Conservation (phyloP, 2,329 filamentous ascomycete species). For the Ophiostoma montium region DNA sequence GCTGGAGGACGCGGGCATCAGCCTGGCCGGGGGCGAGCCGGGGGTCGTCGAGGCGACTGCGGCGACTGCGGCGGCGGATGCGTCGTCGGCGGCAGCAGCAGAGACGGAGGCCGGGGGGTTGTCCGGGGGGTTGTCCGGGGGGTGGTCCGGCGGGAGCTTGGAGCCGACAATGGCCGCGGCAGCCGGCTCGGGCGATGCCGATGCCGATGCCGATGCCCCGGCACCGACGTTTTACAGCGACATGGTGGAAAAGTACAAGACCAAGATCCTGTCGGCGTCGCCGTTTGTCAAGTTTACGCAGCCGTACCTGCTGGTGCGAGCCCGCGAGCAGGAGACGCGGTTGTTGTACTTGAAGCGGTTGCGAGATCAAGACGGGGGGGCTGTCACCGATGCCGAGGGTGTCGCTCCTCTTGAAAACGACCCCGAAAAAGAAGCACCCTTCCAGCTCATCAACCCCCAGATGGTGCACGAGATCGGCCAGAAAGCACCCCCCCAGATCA, state of each 20-base stretch:
- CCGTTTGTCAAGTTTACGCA: conserved; percentile 93
- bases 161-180: too few relatives aligned
- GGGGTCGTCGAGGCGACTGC: too few relatives aligned
- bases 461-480: conserved; percentile 83
- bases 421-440: conserved; percentile 51
- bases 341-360: conserved; percentile 71
- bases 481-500: conserved; percentile 70
- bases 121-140: too few relatives aligned
- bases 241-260: conserved; percentile 85
- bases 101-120: too few relatives aligned
- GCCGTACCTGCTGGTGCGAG: conserved; percentile 83
- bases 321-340: conserved; percentile 77
- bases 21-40: too few relatives aligned
- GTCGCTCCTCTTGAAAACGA: too few relatives aligned
- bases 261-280: conserved; percentile 84
- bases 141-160: too few relatives aligned
- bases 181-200: too few relatives aligned
- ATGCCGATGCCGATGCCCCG: conserved; percentile 57
- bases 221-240: conserved; percentile 91
- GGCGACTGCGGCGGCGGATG: too few relatives aligned
- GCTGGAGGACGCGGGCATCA: conserved; percentile 88
- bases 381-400: conserved; percentile 36
- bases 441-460: conserved; percentile 83
- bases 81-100: too few relatives aligned
- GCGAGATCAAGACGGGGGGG: conserved; percentile 66